Evolutionary conservation across 225 moss, liverwort and hornwort species (phyloP).

Genomic region (Marchantia polymorpha): DNA sequence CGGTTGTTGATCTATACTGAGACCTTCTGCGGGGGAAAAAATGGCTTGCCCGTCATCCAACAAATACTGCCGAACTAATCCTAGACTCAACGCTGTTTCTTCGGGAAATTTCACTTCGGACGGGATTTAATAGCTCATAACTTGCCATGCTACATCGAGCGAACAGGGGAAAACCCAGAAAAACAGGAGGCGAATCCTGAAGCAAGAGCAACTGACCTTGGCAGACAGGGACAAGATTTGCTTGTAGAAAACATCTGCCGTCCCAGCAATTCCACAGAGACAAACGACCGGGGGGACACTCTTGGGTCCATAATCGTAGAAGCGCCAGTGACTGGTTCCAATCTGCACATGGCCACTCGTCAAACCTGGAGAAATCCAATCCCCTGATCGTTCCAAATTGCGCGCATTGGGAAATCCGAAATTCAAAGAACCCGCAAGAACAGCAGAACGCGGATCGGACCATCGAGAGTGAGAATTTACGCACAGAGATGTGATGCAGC

Average conservation of each 20-base stretch:
- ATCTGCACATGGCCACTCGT: conserved; percentile 43
- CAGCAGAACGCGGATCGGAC: not conserved
- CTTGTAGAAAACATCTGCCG: conserved; percentile 97
- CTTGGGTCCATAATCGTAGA: conserved; percentile 91
- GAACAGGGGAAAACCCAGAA: not conserved
- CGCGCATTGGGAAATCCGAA: not conserved
- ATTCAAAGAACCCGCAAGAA: not conserved
- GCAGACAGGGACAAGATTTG: conserved; percentile 75
- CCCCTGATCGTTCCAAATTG: not conserved
- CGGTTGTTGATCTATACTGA: not conserved
- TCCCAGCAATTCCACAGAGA: conserved; percentile 83
- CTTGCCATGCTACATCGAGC: not conserved
- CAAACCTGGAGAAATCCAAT: not conserved
- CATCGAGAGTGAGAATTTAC: conserved; percentile 2
- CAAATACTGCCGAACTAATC: not conserved
- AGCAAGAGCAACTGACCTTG: conserved; percentile 47
- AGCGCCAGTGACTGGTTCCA: conserved; percentile 85
- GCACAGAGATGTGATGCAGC: conserved; percentile 84
- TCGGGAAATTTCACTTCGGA: too few relatives aligned
- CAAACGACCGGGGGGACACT: conserved; percentile 80
- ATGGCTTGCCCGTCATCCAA: not conserved
- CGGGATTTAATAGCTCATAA: not conserved
- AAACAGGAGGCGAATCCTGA: not conserved
- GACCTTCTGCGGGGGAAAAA: not conserved
- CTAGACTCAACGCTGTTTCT: not conserved